Conservation (phyloP, 179 eudicot species). For the Monotropa hypopitys region DNA sequence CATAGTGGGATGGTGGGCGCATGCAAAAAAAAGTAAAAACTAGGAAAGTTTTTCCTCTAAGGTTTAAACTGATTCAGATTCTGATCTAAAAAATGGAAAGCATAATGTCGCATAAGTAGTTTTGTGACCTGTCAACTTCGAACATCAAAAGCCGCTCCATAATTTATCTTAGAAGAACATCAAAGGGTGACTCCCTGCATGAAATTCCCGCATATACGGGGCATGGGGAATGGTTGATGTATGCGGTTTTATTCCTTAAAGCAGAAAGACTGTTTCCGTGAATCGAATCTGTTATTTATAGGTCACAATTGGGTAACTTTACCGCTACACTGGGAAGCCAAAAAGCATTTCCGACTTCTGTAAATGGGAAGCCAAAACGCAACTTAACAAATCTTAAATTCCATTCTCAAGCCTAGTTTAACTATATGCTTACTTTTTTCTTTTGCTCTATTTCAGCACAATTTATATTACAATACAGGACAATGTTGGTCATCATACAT, state of each 20-base stretch:
- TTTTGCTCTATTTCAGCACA: not conserved
- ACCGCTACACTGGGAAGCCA: too few relatives aligned
- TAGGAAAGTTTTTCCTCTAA: not conserved
- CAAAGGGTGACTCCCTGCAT: too few relatives aligned
- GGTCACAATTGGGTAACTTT: too few relatives aligned
- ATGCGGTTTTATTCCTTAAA: too few relatives aligned
- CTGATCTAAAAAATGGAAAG: not conserved
- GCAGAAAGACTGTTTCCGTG: too few relatives aligned
- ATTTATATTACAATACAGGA: too few relatives aligned
- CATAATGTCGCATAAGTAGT: not conserved
- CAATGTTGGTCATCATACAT: too few relatives aligned
- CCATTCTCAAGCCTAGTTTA: not conserved
- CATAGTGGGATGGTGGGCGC: not conserved
- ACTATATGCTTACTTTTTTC: not conserved
- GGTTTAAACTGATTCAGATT: not conserved
- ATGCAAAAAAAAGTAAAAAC: not conserved
- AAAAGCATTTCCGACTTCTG: not conserved
- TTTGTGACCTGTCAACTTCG: not conserved
- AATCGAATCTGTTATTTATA: too few relatives aligned
- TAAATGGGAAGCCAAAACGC: not conserved
- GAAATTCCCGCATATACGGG: too few relatives aligned
- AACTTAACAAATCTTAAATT: constrained; percentile 1
- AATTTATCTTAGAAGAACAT: too few relatives aligned
- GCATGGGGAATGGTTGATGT: too few relatives aligned
- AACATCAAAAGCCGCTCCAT: not conserved